Conservation (phyloP, 306 rosid species). For the Hippophae rhamnoides region DNA sequence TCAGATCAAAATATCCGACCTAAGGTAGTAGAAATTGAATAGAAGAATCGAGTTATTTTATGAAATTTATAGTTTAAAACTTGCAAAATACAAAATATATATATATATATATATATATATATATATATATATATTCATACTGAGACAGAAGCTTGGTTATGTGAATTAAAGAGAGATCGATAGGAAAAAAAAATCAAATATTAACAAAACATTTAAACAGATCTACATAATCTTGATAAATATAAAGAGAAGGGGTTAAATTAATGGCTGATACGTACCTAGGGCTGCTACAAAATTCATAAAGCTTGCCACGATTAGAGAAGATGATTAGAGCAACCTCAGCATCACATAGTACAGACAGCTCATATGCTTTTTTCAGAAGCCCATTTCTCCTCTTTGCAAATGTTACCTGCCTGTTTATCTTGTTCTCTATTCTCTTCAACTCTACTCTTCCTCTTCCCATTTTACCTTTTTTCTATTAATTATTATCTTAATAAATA, state of each 20-base stretch:
- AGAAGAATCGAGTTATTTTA: too few relatives aligned
- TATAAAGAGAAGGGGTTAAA: constrained; percentile 1
- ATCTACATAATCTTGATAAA: too few relatives aligned
- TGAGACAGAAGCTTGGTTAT: too few relatives aligned
- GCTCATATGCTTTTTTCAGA: constrained; percentile 88
- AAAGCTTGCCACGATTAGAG: constrained; percentile 88
- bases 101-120: too few relatives aligned
- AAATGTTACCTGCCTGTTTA: constrained; percentile 92
- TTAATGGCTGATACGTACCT: constrained; percentile 28
- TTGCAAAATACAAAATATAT: too few relatives aligned
- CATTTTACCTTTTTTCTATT: constrained; percentile 23
- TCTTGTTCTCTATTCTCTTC: constrained; percentile 95
- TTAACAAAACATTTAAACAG: too few relatives aligned
- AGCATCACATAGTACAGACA: constrained; percentile 83
- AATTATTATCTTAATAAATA: background rate
- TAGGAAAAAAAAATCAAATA: too few relatives aligned
- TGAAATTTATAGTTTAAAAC: too few relatives aligned
- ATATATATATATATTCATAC: too few relatives aligned
- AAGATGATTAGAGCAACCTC: constrained; percentile 91
- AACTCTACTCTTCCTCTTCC: constrained; percentile 95
- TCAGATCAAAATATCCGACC: too few relatives aligned
- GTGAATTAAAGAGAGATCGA: too few relatives aligned
- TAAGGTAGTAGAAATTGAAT: too few relatives aligned
- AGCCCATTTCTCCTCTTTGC: constrained; percentile 91
- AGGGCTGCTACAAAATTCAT: constrained; percentile 76